A percentile compares a stretch with the other conserved stretches of the same genome.
Evolutionary conservation across 2,329 filamentous ascomycete genomes (phyloP).

Genomic region (Conoideocrella luteorostrata): DNA sequence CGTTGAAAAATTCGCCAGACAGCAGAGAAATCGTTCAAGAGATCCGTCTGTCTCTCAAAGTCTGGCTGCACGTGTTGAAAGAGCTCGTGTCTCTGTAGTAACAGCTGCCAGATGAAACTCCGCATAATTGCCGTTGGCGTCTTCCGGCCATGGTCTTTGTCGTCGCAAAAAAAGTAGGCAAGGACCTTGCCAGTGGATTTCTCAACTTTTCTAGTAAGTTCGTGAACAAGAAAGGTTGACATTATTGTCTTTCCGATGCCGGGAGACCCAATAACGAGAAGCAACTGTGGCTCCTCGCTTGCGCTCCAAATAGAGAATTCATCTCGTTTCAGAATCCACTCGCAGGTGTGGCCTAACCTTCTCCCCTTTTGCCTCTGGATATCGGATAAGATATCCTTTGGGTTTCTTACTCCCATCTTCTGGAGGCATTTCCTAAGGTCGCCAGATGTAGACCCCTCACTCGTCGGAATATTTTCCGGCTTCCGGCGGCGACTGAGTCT

Average conservation of each 20-base stretch:
- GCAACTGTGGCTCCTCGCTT: neutral
- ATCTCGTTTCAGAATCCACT: conserved; percentile 10
- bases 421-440: conserved; percentile 5
- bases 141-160: conserved; percentile 6
- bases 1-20: conserved; percentile 8
- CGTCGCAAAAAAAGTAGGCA: conserved; percentile 11
- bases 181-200: conserved; percentile 2
- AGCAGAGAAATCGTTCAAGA: conserved; percentile 8
- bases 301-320: conserved; percentile 8
- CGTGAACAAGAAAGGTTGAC: conserved; percentile 11
- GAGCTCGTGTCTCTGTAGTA: conserved; percentile 10
- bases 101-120: conserved; percentile 12
- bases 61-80: conserved; percentile 6
- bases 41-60: neutral
- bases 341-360: conserved; percentile 8
- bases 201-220: conserved; percentile 4
- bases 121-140: conserved; percentile 8
- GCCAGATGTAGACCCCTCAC: neutral
- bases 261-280: conserved; percentile 10
- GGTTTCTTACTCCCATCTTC: conserved; percentile 7
- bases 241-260: conserved; percentile 12
- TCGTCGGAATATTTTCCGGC: conserved; percentile 1
- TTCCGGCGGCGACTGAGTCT: neutral
- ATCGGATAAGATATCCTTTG: conserved; percentile 3
- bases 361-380: conserved; percentile 7